phyloP scores from a whole-genome alignment of 345 rosid genomes.

The Barbarea vulgaris region DNA sequence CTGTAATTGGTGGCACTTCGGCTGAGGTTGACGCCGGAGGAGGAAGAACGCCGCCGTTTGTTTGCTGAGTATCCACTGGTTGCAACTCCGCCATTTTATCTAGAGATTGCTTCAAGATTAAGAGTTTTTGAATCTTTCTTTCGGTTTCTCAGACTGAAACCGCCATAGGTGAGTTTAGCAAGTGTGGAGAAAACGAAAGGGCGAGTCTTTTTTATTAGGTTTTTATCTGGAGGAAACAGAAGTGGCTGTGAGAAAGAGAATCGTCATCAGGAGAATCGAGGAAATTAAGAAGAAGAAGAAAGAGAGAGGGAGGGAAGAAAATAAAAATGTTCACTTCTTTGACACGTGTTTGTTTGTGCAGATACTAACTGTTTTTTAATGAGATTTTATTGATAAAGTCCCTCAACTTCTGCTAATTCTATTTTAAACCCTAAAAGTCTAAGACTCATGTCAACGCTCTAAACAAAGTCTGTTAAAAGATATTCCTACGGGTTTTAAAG shows the following conservation, averaged over 20 bases:
- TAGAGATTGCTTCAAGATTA: background rate
- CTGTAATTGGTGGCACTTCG: background rate
- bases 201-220: conserved; percentile 6
- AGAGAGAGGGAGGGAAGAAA: background rate
- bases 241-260: conserved; percentile 20
- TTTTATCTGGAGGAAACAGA: conserved; percentile 21
- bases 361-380: background rate
- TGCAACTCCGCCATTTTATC: conserved; percentile 31
- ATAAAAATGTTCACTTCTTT: background rate
- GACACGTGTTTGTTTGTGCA: conserved; percentile 28
- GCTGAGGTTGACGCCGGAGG: conserved; percentile 28
- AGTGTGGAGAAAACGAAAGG: conserved; percentile 6
- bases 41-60: conserved; percentile 33
- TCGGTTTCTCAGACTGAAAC: background rate
- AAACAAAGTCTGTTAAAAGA: too few relatives aligned
- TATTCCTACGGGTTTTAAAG: background rate
- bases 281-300: background rate
- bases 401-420: background rate
- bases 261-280: conserved; percentile 34
- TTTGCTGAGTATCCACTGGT: conserved; percentile 8
- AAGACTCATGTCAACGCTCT: too few relatives aligned
- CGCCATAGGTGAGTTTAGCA: background rate
- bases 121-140: background rate
- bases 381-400: background rate
- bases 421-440: background rate